These are phyloP conservation scores for Teratosphaeria nubilosa DNA, from an alignment of 2,329 filamentous ascomycete species.

Conservation along the genomic window DNA sequence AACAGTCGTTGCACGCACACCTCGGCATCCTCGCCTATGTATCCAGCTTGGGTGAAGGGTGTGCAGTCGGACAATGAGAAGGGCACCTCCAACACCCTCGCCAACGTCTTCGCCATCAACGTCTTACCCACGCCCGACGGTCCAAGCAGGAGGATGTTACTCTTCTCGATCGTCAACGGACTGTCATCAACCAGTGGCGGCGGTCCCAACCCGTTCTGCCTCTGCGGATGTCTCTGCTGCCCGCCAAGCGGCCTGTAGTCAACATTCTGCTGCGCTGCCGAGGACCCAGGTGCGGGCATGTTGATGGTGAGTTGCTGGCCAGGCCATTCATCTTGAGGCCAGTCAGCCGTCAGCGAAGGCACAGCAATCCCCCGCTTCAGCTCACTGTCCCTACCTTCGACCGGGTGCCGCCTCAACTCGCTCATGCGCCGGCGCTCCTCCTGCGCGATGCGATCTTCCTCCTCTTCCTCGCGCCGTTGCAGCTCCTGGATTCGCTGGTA, in stretches of 20 bases:
- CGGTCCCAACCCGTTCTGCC: conserved; percentile 12
- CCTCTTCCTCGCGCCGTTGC: conserved; percentile 67
- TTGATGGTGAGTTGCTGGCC: conserved; percentile 48
- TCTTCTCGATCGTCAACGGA: conserved; percentile 79
- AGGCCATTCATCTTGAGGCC: conserved; percentile 44
- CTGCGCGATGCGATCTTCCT: conserved; percentile 63
- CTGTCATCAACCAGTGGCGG: conserved; percentile 43
- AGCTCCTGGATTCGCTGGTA: conserved; percentile 77
- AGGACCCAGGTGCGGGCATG: conserved; percentile 10
- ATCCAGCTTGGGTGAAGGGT: conserved; percentile 89
- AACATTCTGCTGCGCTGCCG: neutral
- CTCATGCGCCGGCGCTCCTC: conserved; percentile 59
- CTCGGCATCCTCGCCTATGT: conserved; percentile 97
- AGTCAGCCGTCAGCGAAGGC: conserved; percentile 23
- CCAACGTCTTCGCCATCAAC: conserved; percentile 84
- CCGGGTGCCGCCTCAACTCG: conserved; percentile 52
- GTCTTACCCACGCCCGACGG: conserved; percentile 96
- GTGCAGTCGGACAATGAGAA: conserved; percentile 96
- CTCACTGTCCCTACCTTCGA: conserved; percentile 53
- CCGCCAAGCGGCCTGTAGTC: neutral
- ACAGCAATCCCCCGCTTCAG: conserved; percentile 23
- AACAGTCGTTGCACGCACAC: conserved; percentile 84
- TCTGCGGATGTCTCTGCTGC: conserved; percentile 7
- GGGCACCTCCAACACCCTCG: conserved; percentile 85
- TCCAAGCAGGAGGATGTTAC: conserved; percentile 81